phyloP scores from a whole-genome alignment of 345 rosid genomes.

The Eucalyptus camaldulensis region DNA sequence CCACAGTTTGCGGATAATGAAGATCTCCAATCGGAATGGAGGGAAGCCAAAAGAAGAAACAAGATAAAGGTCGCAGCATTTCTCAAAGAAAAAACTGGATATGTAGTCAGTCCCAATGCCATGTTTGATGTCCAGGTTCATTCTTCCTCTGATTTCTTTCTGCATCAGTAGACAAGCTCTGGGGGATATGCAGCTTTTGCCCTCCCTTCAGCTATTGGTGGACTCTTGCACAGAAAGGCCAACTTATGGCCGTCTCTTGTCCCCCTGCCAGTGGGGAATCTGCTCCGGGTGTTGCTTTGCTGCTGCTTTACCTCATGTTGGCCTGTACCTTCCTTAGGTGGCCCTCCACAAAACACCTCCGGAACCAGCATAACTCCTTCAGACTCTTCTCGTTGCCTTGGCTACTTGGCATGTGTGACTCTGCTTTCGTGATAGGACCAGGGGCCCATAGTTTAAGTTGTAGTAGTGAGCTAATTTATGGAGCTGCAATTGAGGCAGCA shows the following conservation, averaged over 20 bases:
- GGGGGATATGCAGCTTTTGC: background rate
- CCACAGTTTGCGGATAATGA: constrained; percentile 39
- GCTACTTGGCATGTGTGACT: background rate
- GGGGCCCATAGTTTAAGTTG: background rate
- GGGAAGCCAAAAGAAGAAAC: constrained; percentile 42
- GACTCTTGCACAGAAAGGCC: background rate
- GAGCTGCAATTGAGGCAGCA: background rate
- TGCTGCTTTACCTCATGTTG: background rate
- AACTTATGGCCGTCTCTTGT: background rate
- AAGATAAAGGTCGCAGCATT: constrained; percentile 48
- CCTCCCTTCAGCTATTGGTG: background rate
- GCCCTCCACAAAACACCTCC: background rate
- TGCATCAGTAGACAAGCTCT: background rate
- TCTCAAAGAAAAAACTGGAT: constrained; percentile 43
- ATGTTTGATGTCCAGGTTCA: constrained; percentile 59
- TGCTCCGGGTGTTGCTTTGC: background rate
- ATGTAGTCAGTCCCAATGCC: constrained; percentile 35
- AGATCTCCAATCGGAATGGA: constrained; percentile 47
- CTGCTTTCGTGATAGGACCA: background rate
- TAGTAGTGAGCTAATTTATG: background rate
- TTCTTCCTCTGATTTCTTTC: background rate
- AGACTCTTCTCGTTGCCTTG: background rate
- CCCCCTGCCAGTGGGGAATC: background rate
- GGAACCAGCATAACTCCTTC: background rate
- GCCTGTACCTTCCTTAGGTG: background rate